Evolutionary conservation across 2,329 filamentous ascomycete genomes (phyloP), one percentile per base, ranked within the genome.

Genomic region (Phialophora expanda): DNA sequence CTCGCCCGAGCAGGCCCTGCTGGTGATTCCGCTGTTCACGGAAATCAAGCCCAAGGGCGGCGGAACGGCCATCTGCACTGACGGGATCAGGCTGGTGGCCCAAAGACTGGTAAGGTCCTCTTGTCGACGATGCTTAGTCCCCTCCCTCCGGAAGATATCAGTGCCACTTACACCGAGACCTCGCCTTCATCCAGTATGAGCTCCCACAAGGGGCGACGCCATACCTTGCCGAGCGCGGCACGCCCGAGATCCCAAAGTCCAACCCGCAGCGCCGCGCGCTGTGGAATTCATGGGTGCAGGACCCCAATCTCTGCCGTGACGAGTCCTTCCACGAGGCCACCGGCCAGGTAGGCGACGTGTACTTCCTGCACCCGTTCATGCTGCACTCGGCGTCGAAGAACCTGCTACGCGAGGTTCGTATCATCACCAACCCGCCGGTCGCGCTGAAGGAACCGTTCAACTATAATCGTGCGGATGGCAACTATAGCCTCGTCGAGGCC

Each of bases 11-110:
- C 89, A 91, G 75, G 89, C 82, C 0, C 77, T 91, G 12, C 80
- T 91, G 0, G 87, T 90, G 12, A 89, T 89, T 48, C 88, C 89
- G 1, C 75, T 90, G 4, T 91, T 88, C 78, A 86, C 82, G 0
- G 87, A 90, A 72, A 85, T 91, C 59, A 77, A 79, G 9, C 75
- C 84, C 0, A 80, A 82, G 30, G 88, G 86, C 2, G 89, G 89
- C 30, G 89, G 86, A 4, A 91, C 89, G 0, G 80, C 86, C 72
- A 83, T 91, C 56, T 89, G 87, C 70, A 84, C 87, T 0, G 80
- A 83, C 56, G 87, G 84, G 0, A 86, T 89, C 57, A 79, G 81
- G 3, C 76, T 78, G 30, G 79, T 90, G 2, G 88, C 88, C 0
- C 78, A 79, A 64, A 84, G 88, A 71, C 70, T 84, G 48, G 62